Evolutionary conservation across 2,329 filamentous ascomycete species (phyloP).

Genomic region (Aaosphaeria pasadenensis): DNA sequence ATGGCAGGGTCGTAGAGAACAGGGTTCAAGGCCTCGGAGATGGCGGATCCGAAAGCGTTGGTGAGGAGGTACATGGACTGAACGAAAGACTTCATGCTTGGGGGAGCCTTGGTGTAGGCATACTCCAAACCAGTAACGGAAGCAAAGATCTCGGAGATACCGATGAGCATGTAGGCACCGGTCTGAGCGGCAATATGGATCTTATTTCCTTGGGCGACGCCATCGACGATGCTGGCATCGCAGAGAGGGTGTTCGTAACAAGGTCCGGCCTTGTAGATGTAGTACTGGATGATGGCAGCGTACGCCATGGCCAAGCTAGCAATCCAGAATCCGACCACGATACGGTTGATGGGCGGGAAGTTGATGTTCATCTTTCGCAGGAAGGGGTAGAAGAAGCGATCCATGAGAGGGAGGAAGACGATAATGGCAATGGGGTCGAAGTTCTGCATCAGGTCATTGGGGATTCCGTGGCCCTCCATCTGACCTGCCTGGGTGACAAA

Average conservation of each 20-base stretch:
- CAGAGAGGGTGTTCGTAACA: constrained; percentile 47
- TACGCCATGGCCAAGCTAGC: constrained; percentile 53
- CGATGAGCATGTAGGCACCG: constrained; percentile 47
- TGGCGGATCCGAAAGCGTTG: constrained; percentile 58
- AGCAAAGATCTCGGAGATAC: constrained; percentile 48
- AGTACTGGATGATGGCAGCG: constrained; percentile 57
- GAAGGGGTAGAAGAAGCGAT: constrained; percentile 41
- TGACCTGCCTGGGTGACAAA: constrained; percentile 45
- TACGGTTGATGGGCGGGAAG: constrained; percentile 52
- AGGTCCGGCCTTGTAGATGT: constrained; percentile 54
- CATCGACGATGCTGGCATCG: constrained; percentile 25
- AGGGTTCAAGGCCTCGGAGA: constrained; percentile 63
- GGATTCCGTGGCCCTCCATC: constrained; percentile 45
- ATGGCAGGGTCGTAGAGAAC: constrained; percentile 63
- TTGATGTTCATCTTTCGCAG: constrained; percentile 41
- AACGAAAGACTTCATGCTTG: constrained; percentile 48
- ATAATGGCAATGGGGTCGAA: constrained; percentile 47
- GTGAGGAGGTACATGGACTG: constrained; percentile 59
- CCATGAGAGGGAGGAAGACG: constrained; percentile 46
- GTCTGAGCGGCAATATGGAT: constrained; percentile 47
- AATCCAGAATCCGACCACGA: constrained; percentile 53
- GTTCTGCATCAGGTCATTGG: constrained; percentile 49
- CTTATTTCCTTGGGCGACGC: constrained; percentile 19
- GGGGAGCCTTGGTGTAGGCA: constrained; percentile 48
- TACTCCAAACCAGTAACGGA: constrained; percentile 48